Evolutionary conservation across 1,284 basidiomycete genomes (phyloP), one percentile per base, ranked within the genome.

Genomic region (Entoloma clypeatum): DNA sequence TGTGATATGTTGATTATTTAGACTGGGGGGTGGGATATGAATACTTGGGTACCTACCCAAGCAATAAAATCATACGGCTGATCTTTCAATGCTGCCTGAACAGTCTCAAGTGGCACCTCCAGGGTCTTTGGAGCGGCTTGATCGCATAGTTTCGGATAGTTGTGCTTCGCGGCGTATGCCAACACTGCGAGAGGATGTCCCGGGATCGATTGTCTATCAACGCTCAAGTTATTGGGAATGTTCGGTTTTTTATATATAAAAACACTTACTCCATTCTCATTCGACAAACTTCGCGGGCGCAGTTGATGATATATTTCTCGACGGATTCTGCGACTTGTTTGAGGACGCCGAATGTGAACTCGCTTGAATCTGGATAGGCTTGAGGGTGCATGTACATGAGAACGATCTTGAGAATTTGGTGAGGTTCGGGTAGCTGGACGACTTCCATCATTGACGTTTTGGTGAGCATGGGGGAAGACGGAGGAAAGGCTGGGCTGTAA

Each of bases 271-370:
- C 28, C 48, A 54, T 48, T 10, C 36, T 31, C 8, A 48, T 17
- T 26, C 23, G 36, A 23, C 48, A 47, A n/a, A 40, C 26, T 13
- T 40, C n/a, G 24, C 36, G 44, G 4, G 45, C 45, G 21, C 41
- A 39, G 24, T 40, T 47, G 7, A 52, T 41, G 16, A 36, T 25
- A 25, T 52, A 52, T 35, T 52, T 52, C 43, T 52, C 48, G n/a
- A 38, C 48, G 9, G 50, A 48, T 16, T 49, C 41, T 13, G 50
- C 44, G 8, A 51, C 31, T 16, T 22, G 4, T 5, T 11, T 18
- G 11, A 49, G 29, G 4, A 18, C 29, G 5, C 30, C 17, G 22
- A 45, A 49, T 10, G 33, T 13, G 16, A 52, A 22, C 18, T 37
- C 28, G 8, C 31, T 36, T 3, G 39, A 9, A 10, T 44, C 29